Evolutionary conservation across 2,329 filamentous ascomycete species (phyloP), one percentile per base, ranked within the genome.

Genomic region (Davidsoniella virescens): DNA sequence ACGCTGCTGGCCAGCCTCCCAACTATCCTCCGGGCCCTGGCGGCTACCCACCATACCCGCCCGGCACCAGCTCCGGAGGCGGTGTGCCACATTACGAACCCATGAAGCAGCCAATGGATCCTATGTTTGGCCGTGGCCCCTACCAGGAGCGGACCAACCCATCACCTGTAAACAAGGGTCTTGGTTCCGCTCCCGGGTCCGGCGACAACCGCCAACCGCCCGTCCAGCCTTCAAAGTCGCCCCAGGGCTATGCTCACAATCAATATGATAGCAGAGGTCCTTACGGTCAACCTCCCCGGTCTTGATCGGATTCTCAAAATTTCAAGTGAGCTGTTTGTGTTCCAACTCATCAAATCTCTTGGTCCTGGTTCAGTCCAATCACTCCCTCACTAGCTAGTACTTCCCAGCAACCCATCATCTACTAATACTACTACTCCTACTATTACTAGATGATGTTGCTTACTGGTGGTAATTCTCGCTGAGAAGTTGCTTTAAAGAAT

Each of bases 141-240:
- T 52, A 49, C 45, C 51, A 52, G 36, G 51, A 52, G n/a, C 51
- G 47, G 20, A 39, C 46, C 12, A 52, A 49, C 42, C 29, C 51
- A 18, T 47, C 51, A 10, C 51, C 51, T 8, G 42, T 46, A 3
- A 52, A 49, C 41, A 42, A 52, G 8, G 51, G 51, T 5, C 40
- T 37, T 5, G 20, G 23, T 18, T 33, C 47, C n/a, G 36, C 33
- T 45, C 33, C 39, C 17, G 45, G 42, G 7, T 44, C 49, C 16
- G 44, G 44, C n/a, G 38, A 17, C 17, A 47, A 49, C 36, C 41
- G 42, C 17, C 46, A 43, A 5, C 18, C 47, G 14, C 46, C 51
- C 8, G 44, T 46, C 6, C 41, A 42, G 8, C 51, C 51, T 14
- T 45, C 51, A 18, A 49, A 52, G 36, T 52, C 51, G 5, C 51